These are phyloP conservation scores for Carex myosuroides DNA, from an alignment of 176 grass and related monocot genomes.

Conservation along the genomic window DNA sequence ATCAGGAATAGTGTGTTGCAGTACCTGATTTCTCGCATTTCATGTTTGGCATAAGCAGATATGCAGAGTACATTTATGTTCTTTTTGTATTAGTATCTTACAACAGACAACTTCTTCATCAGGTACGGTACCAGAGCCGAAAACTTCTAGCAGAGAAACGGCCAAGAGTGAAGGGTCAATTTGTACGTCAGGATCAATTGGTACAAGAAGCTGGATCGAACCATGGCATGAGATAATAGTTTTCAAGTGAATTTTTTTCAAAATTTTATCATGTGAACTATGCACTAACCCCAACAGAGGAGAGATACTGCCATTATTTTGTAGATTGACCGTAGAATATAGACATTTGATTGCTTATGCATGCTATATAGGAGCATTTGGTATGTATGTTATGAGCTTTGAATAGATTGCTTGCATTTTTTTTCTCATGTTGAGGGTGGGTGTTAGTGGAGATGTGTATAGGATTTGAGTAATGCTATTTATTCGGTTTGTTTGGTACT, in stretches of 20 bases:
- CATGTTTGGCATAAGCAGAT: not conserved
- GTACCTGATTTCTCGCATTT: not conserved
- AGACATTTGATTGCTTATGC: not conserved
- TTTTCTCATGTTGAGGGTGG: not conserved
- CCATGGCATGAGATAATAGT: not conserved
- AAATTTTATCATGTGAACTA: not conserved
- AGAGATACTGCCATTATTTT: not conserved
- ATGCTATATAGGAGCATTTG: not conserved
- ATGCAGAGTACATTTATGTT: not conserved
- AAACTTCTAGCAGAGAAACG: conserved; percentile 93
- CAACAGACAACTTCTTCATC: conserved; percentile 2
- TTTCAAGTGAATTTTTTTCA: not conserved
- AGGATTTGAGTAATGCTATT: not conserved
- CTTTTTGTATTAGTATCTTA: not conserved
- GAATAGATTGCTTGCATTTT: not conserved
- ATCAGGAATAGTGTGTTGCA: not conserved
- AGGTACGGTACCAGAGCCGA: conserved; percentile 95
- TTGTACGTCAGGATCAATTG: conserved; percentile 73
- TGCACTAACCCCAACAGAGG: conserved; percentile 18
- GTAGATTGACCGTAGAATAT: conserved; percentile 11
- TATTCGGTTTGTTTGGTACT: not conserved
- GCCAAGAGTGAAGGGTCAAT: conserved; percentile 90
- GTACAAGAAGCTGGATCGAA: conserved; percentile 32
- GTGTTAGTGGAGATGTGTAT: not conserved
- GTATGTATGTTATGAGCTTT: not conserved